A percentile compares a stretch with the other conserved stretches of the same genome.
Conservation (phyloP, 2,329 filamentous ascomycete species). For the Penicillium sp. region DNA sequence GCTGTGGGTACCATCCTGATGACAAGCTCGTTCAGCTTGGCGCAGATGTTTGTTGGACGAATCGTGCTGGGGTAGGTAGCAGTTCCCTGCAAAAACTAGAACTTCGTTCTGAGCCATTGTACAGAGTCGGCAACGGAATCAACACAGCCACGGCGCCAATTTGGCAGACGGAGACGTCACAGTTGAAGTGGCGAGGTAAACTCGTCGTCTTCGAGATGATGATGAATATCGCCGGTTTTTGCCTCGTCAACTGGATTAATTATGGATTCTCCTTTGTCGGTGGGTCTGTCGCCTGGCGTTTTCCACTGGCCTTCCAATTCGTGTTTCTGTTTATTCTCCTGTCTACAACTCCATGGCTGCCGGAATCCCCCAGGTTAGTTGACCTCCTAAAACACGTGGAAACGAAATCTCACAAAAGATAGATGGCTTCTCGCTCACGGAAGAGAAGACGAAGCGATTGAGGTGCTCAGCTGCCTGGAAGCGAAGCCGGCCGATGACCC, state of each 20-base stretch:
- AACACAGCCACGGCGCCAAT: conserved; percentile 55
- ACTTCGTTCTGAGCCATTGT: neutral
- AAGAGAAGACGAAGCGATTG: conserved; percentile 6
- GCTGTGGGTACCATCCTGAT: neutral
- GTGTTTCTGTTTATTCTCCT: conserved; percentile 53
- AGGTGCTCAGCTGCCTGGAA: conserved; percentile 11
- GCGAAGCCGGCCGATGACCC: conserved; percentile 44
- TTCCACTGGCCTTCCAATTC: conserved; percentile 53
- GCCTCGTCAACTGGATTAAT: conserved; percentile 55
- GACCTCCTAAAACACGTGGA: neutral
- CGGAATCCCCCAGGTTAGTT: conserved; percentile 6
- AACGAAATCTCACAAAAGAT: neutral
- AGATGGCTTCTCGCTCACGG: conserved; percentile 42
- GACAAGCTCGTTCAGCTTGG: neutral
- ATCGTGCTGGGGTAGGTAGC: neutral
- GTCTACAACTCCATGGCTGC: conserved; percentile 40
- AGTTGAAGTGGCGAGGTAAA: conserved; percentile 47
- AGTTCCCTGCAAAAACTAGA: neutral
- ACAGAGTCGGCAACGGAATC: conserved; percentile 37
- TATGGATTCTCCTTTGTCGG: conserved; percentile 53
- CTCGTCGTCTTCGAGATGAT: conserved; percentile 53
- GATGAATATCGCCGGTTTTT: conserved; percentile 56
- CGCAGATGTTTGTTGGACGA: conserved; percentile 1
- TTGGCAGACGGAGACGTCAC: conserved; percentile 55
- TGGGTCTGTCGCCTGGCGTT: conserved; percentile 47